A percentile compares a stretch with the other conserved stretches of the same genome.
Evolutionary conservation across 2,329 filamentous ascomycete genomes (phyloP).

Genomic region (Cercospora berteroae): DNA sequence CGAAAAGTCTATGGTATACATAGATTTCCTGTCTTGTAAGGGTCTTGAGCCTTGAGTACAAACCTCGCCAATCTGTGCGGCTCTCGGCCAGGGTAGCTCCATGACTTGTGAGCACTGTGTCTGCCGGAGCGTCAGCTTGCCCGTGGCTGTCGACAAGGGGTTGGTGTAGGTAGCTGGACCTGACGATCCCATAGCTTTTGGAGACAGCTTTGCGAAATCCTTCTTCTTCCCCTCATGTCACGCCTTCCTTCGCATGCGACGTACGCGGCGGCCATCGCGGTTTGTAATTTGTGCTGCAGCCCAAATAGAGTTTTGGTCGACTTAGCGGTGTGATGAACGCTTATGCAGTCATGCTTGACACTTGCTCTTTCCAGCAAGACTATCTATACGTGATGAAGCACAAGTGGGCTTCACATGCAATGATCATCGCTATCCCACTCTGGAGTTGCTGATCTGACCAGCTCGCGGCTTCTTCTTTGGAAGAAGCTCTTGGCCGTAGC

Average conservation of each 20-base stretch:
- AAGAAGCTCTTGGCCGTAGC: neutral
- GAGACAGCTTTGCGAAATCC: neutral
- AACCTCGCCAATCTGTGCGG: conserved; percentile 2
- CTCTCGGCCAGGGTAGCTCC: neutral
- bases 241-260: neutral
- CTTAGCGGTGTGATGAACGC: conserved; percentile 17
- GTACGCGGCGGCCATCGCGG: neutral
- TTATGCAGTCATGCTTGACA: conserved; percentile 12
- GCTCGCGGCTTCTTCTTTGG: neutral
- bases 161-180: neutral
- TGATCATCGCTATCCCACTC: neutral
- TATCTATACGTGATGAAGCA: neutral
- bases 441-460: neutral
- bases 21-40: neutral
- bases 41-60: conserved; percentile 3
- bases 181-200: conserved; percentile 1
- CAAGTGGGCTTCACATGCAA: neutral
- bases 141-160: neutral
- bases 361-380: neutral
- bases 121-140: neutral
- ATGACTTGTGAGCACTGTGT: neutral
- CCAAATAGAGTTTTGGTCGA: conserved; percentile 12
- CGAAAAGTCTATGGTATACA: neutral
- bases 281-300: conserved; percentile 1
- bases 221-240: conserved; percentile 9